Evolutionary conservation across 768 basidiomycete species (phyloP), one percentile per base, ranked within the genome.

Genomic region (Kondoa subrosea): DNA sequence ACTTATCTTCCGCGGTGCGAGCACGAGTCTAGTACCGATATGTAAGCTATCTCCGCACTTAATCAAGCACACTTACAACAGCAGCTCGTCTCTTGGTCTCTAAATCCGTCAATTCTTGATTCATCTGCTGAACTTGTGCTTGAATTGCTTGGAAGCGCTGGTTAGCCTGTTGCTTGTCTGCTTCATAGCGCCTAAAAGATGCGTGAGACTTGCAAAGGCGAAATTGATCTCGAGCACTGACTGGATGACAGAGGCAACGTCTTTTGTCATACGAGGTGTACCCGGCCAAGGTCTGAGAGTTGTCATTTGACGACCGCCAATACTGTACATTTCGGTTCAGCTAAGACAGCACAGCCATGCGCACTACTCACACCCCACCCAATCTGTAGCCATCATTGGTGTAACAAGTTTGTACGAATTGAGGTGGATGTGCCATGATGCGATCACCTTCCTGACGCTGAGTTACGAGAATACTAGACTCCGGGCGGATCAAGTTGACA

Each of bases 401-500:
- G 68, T 34, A 70, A 17, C 71, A 71, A 12, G 25, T 30, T 3
- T 34, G 15, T 25, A 73, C 69, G 64, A 70, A 71, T 3, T 25
- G 15, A 2, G 70, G 68, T 27, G 17, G 32, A 68, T 65, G 0
- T 57, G 34, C 14, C 71, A 74, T 71, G 26, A 81, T 77, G 0
- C 78, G 70, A 68, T 91, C 84, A 1, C 83, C 91, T 40, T 85
- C 82, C 0, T 73, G 75, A 77, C 90, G 88, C 8, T 78, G 83
- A 1, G 72, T 74, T 0, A 87, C 84, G 26, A 97, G 80, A 8
- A 90, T 76, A 1, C 81, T 82, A 17, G 81, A 79, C 76, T 99
- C 95, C 63, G 95, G 88, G 58, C 76, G 78, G 29, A 78, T 77
- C 65, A 81, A 79, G 76, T 91, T 90, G 77, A 96, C 86, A 60